Conservation (phyloP, 2,329 filamentous ascomycete species). For the Pseudogymnoascus verrucosus region DNA sequence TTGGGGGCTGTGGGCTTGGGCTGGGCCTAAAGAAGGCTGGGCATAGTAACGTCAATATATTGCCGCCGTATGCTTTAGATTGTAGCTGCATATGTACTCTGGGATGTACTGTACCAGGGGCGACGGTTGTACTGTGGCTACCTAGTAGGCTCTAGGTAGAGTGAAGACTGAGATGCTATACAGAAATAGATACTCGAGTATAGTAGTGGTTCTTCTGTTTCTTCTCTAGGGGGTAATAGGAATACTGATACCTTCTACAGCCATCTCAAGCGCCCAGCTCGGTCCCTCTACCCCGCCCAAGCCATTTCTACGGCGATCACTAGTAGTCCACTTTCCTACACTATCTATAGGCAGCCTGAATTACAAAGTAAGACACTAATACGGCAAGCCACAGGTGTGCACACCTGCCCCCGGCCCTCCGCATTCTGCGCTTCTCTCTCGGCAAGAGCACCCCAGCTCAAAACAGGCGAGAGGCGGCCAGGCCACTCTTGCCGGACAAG, state of each 20-base stretch:
- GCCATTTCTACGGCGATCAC: neutral
- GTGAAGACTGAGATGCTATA: neutral
- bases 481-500: neutral
- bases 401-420: neutral
- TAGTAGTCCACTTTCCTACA: neutral
- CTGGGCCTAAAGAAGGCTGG: neutral
- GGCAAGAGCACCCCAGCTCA: neutral
- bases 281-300: neutral
- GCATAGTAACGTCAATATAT: neutral
- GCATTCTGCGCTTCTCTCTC: neutral
- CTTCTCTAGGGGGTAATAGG: neutral
- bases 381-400: neutral
- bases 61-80: neutral
- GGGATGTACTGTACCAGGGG: neutral
- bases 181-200: neutral
- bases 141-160: neutral
- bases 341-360: neutral
- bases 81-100: neutral
- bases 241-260: neutral
- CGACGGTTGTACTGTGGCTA: neutral
- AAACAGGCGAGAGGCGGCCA: neutral
- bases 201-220: neutral
- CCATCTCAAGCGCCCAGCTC: neutral
- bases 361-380: neutral
- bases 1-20: constrained; percentile 6